Evolutionary conservation across 257 asterid genomes (phyloP), one percentile per base, ranked within the genome.

Genomic region (Nicotiana otophora): DNA sequence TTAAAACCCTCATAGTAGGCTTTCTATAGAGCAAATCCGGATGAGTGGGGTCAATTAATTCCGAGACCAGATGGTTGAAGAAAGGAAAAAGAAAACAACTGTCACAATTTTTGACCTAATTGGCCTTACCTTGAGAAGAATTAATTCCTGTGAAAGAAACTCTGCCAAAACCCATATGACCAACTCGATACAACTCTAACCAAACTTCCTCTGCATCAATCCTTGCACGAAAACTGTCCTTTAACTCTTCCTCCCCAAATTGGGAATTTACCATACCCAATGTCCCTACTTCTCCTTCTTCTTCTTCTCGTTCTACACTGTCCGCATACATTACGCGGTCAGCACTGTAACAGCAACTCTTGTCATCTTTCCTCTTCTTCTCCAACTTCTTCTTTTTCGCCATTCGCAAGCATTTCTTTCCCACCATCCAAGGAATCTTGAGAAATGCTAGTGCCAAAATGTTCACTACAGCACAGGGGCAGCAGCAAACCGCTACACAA

Each of bases 401-500:
- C 65, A 88, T 78, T 57, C 81, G 82, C 82, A 94, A 31, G 81
- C 91, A 89, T 33, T 82, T 86, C 5, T 92, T 90, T 83, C 97
- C 99, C 82, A 93, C 90, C 87, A 94, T 91, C 92, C 89, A 93
- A 65, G 99, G 99, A 70, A 96, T 84, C 90, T 90, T 93, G 72
- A 96, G 66, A 19, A 96, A 86, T 4, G 98, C 91, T 53, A 96
- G 91, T 57, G 90, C 90, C 62, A 96, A 28, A 11, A 92, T 83
- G 90, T 87, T 91, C 34, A 94, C 96, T 70, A 96, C 97, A 57
- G 97, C 95, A 90, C 97, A 94, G 0, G 99, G 99, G 83, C 99
- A 96, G 88, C 97, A 96, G 84, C 99, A 93, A 33, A 96, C 92
- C 12, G 98, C 99, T 81, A 96, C 94, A 86, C 99, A 96, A 89